Percentiles rank a stretch among this genome's conserved stretches.
Evolutionary conservation across 2,329 filamentous ascomycete species (phyloP).

Genomic region (Sphaerulina vaccinii): DNA sequence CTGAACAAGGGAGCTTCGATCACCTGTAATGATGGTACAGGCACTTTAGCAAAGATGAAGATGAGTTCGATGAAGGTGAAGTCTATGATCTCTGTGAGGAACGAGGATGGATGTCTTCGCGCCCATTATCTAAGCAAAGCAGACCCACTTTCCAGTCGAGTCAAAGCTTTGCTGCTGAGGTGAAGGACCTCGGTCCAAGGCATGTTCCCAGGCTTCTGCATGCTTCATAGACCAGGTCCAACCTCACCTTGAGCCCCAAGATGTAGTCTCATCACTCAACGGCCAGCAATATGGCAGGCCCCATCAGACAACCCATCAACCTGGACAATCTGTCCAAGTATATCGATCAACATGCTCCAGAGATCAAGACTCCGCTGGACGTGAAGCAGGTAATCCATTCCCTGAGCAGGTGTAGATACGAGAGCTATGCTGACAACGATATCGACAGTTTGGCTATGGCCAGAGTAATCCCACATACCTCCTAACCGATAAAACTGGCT

Average conservation of each 20-base stretch:
- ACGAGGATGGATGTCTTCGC: too few species aligned
- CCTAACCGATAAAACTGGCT: conserved; percentile 68
- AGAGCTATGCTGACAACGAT: not conserved
- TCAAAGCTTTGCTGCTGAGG: not conserved
- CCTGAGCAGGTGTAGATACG: not conserved
- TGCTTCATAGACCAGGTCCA: not conserved
- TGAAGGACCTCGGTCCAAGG: conserved; percentile 10
- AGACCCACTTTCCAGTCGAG: conserved; percentile 1
- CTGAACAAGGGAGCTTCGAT: too few species aligned
- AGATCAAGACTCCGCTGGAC: conserved; percentile 77
- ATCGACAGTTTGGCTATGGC: conserved; percentile 83
- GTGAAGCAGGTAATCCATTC: conserved; percentile 72
- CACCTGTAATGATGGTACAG: too few species aligned
- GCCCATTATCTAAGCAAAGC: too few species aligned
- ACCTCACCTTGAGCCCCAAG: not conserved
- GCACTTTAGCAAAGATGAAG: too few species aligned
- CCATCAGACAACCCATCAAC: conserved; percentile 87
- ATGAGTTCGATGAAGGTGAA: too few species aligned
- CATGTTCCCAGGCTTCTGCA: not conserved
- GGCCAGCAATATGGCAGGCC: conserved; percentile 67
- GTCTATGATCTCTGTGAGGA: too few species aligned
- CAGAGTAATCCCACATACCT: conserved; percentile 98
- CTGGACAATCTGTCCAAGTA: conserved; percentile 75
- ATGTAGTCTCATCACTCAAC: conserved; percentile 5
- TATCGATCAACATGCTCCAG: conserved; percentile 72